Conservation (phyloP, 2,329 filamentous ascomycete species). For the Colletotrichum tropicale region DNA sequence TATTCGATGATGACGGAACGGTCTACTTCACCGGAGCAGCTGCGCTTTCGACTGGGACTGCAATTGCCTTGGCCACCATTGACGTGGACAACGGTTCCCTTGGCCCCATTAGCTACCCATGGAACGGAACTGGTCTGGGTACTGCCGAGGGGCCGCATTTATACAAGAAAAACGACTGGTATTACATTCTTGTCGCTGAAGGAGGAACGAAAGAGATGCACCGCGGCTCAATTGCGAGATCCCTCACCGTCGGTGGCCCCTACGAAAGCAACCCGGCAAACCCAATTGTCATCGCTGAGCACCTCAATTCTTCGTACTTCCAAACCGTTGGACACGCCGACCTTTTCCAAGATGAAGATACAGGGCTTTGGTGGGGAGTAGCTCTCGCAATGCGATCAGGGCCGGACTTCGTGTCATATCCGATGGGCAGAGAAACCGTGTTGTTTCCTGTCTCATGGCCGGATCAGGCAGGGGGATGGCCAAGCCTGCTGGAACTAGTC, state of each 20-base stretch:
- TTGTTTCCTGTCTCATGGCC: conserved; percentile 41
- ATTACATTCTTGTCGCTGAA: conserved; percentile 53
- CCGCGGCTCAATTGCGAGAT: conserved; percentile 61
- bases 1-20: conserved; percentile 61
- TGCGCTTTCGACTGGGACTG: background rate
- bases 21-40: conserved; percentile 43
- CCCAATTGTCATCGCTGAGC: conserved; percentile 57
- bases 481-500: conserved; percentile 26
- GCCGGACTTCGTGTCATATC: conserved; percentile 52
- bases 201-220: conserved; percentile 50
- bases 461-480: conserved; percentile 33
- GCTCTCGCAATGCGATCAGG: conserved; percentile 53
- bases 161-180: conserved; percentile 46
- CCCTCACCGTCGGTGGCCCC: conserved; percentile 59
- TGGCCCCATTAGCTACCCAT: conserved; percentile 19
- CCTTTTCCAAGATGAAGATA: conserved; percentile 53
- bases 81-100: conserved; percentile 30
- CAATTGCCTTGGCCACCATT: background rate
- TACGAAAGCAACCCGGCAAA: conserved; percentile 64
- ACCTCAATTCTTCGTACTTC: conserved; percentile 45
- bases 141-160: conserved; percentile 53
- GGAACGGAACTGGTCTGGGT: conserved; percentile 49
- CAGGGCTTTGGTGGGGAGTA: conserved; percentile 57
- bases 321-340: conserved; percentile 59
- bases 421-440: conserved; percentile 58